A percentile compares a stretch with the other conserved stretches of the same genome.
Evolutionary conservation across 148 eudicot genomes (phyloP).

Genomic region (Drosera capensis): DNA sequence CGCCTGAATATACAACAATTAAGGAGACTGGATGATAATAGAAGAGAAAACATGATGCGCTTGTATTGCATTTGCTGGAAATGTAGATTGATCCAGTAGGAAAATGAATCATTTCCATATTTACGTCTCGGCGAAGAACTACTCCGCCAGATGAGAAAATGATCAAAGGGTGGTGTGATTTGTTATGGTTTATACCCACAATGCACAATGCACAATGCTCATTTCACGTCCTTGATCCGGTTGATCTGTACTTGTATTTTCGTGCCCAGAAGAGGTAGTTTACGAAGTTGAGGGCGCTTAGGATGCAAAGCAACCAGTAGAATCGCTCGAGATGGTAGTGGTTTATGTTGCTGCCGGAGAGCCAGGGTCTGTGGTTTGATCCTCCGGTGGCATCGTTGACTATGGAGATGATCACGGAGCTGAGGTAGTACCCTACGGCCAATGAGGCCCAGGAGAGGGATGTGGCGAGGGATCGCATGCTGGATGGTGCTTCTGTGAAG

Average conservation of each 20-base stretch:
- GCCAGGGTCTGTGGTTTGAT: constrained; percentile 29
- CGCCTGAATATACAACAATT: too few relatives aligned
- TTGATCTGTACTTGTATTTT: constrained; percentile 44
- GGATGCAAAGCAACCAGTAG: constrained; percentile 50
- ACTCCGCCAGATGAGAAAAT: too few relatives aligned
- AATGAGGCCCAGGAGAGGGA: constrained; percentile 59
- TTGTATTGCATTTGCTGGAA: too few relatives aligned
- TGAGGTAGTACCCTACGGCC: constrained; percentile 59
- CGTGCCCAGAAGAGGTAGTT: constrained; percentile 53
- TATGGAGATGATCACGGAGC: constrained; percentile 41
- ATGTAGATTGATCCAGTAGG: too few relatives aligned
- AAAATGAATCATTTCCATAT: too few relatives aligned
- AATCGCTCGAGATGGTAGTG: constrained; percentile 44
- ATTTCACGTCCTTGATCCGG: background rate
- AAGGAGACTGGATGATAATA: too few relatives aligned
- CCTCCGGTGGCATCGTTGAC: constrained; percentile 32
- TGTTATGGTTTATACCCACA: background rate
- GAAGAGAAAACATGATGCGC: too few relatives aligned
- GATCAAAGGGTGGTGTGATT: background rate
- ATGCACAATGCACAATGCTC: background rate
- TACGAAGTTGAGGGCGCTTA: constrained; percentile 41
- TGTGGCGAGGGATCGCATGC: constrained; percentile 63
- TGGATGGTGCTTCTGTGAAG: constrained; percentile 60
- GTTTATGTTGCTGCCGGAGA: constrained; percentile 37
- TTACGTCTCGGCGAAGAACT: too few relatives aligned